Percentiles rank a stretch among this genome's conserved stretches.
These are phyloP conservation scores for Bodo saltans DNA, from an alignment of 78 protist genomes.

Conservation along the genomic window DNA sequence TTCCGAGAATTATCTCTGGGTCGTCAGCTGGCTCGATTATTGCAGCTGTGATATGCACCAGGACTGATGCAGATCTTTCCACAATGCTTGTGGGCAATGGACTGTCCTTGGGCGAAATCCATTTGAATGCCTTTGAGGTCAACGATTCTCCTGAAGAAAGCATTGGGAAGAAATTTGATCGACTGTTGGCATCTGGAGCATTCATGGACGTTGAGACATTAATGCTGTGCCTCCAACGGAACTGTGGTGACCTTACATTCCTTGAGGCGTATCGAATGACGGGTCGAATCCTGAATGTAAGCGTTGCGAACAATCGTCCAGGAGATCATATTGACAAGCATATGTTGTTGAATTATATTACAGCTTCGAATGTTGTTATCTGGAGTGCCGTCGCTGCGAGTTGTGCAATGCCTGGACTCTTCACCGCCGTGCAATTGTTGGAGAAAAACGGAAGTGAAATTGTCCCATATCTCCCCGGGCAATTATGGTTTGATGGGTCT, in stretches of 20 bases:
- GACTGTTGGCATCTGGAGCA: constrained; percentile 23
- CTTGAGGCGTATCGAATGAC: constrained; percentile 68
- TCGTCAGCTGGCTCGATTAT: constrained; percentile 50
- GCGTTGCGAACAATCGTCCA: constrained; percentile 17
- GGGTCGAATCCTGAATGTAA: constrained; percentile 66
- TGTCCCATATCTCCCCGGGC: not conserved
- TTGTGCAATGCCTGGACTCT: constrained; percentile 41
- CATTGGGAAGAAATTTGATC: not conserved
- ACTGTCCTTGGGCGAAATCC: constrained; percentile 6
- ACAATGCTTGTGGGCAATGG: not conserved
- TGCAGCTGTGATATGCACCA: constrained; percentile 35
- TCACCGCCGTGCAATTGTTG: constrained; percentile 37
- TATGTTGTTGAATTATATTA: constrained; percentile 66
- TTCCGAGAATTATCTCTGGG: constrained; percentile 62
- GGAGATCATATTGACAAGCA: constrained; percentile 46
- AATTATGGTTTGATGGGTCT: constrained; percentile 51
- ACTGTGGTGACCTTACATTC: constrained; percentile 59
- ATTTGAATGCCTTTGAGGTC: constrained; percentile 21
- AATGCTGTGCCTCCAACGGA: constrained; percentile 15
- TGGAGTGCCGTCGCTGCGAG: constrained; percentile 63
- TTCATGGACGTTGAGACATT: constrained; percentile 57
- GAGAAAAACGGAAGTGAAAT: constrained; percentile 50
- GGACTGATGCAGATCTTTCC: constrained; percentile 41
- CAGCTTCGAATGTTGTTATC: constrained; percentile 68
- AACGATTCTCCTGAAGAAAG: not conserved